Percentiles rank a stretch among this genome's conserved stretches.
These are phyloP conservation scores for Cymbopogon citratus DNA, from an alignment of 176 grass and related monocot species.

Conservation along the genomic window DNA sequence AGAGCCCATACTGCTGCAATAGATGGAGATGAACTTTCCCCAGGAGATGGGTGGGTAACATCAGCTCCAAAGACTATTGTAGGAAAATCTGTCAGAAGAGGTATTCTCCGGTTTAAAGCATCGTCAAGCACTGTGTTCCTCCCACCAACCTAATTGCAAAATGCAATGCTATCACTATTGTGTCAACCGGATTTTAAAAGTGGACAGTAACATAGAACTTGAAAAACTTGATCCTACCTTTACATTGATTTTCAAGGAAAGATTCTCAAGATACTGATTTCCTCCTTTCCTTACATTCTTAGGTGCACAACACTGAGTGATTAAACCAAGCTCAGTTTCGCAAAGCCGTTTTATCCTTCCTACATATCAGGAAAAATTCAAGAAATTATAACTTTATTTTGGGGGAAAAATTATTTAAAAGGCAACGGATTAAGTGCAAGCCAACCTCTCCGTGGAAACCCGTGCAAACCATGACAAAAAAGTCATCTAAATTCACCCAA, in stretches of 20 bases:
- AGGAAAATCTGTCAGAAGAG: constrained; percentile 47
- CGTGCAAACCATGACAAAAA: too few species aligned
- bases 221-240: constrained; percentile 43
- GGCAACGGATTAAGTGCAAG: too few species aligned
- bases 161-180: neutral
- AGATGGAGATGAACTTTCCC: constrained; percentile 57
- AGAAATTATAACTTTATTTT: neutral
- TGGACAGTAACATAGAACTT: neutral
- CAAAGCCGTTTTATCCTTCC: constrained; percentile 60
- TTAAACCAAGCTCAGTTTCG: constrained; percentile 66
- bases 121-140: constrained; percentile 62
- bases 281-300: constrained; percentile 51
- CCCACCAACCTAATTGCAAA: constrained; percentile 53
- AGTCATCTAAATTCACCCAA: too few species aligned
- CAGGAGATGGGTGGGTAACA: constrained; percentile 73
- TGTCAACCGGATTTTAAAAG: neutral
- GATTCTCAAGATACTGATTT: constrained; percentile 61
- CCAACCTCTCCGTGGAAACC: too few species aligned
- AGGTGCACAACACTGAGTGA: constrained; percentile 62
- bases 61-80: constrained; percentile 78
- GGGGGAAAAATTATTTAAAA: neutral
- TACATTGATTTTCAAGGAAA: constrained; percentile 83
- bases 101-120: constrained; percentile 46
- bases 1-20: constrained; percentile 54
- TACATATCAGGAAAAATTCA: constrained; percentile 9